Conservation (phyloP, 139 green algal genomes). For the Chlorella sp. region DNA sequence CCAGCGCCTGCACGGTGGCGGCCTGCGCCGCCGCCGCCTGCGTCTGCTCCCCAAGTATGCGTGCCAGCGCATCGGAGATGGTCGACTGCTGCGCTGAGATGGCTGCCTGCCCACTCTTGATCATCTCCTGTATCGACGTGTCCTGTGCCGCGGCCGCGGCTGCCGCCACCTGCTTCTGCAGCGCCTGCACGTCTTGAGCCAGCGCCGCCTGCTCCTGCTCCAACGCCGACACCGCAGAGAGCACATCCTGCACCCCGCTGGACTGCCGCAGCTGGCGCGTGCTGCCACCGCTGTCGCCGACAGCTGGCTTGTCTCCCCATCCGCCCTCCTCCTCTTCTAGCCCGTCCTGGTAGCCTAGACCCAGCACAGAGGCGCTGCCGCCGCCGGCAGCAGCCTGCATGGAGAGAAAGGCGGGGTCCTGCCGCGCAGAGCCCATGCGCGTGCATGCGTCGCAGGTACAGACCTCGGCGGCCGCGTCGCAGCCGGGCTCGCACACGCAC, state of each 20-base stretch:
- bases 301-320: too few species aligned
- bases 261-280: too few species aligned
- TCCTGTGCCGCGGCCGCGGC: conserved; percentile 38
- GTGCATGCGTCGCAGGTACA: conserved; percentile 57
- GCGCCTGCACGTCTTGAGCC: neutral
- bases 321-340: neutral
- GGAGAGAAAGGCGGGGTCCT: conserved; percentile 36
- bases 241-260: neutral
- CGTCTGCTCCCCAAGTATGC: conserved; percentile 72
- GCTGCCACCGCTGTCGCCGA: too few species aligned
- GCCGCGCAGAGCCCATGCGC: conserved; percentile 2
- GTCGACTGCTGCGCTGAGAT: conserved; percentile 56
- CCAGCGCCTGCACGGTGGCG: conserved; percentile 42
- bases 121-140: conserved; percentile 62
- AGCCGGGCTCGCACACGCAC: conserved; percentile 52
- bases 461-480: conserved; percentile 23
- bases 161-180: neutral
- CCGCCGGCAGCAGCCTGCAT: conserved; percentile 36
- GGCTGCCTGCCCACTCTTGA: conserved; percentile 55
- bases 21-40: conserved; percentile 40
- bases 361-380: neutral
- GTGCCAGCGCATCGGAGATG: conserved; percentile 57
- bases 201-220: neutral
- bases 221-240: neutral
- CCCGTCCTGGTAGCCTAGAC: neutral